These are phyloP conservation scores for Selaginella tamariscina DNA, from an alignment of 75 land plant genomes.

Conservation along the genomic window DNA sequence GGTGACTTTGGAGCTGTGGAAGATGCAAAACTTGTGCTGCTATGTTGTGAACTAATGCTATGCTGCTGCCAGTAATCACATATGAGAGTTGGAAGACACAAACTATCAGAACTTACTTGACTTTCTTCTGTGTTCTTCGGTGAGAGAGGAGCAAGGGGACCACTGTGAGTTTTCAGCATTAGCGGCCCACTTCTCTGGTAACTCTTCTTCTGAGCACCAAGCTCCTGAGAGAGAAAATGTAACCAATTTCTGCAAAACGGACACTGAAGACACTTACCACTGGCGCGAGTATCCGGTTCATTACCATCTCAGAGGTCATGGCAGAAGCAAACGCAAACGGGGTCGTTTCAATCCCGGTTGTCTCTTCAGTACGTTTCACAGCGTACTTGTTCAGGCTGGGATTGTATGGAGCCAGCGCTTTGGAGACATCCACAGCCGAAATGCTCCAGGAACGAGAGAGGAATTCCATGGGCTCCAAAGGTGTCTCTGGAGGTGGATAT, in stretches of 20 bases:
- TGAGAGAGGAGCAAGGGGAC: conserved; percentile 41
- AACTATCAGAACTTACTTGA: conserved; percentile 3
- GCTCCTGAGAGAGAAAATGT: not conserved
- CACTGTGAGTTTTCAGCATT: conserved; percentile 18
- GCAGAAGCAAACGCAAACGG: conserved; percentile 69
- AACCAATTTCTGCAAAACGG: not conserved
- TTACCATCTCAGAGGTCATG: conserved; percentile 69
- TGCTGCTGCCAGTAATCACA: no score
- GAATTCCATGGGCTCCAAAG: conserved; percentile 94
- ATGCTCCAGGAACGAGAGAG: conserved; percentile 81
- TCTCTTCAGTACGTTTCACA: not conserved
- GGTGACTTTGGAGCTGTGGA: not conserved
- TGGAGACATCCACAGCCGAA: conserved; percentile 68
- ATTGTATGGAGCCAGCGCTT: conserved; percentile 37
- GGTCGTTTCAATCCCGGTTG: conserved; percentile 16
- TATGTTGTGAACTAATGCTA: no score
- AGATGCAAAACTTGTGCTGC: not conserved
- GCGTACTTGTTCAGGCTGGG: not conserved
- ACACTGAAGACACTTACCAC: not conserved
- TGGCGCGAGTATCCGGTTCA: conserved; percentile 65
- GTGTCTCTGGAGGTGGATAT: conserved; percentile 60
- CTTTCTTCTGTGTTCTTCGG: conserved; percentile 40
- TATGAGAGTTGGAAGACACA: not conserved
- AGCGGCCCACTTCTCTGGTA: conserved; percentile 80
- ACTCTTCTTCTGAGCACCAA: conserved; percentile 37